Evolutionary conservation across 176 grass and related monocot species (phyloP), one percentile per base, ranked within the genome.

Genomic region (Neostapfia colusana): DNA sequence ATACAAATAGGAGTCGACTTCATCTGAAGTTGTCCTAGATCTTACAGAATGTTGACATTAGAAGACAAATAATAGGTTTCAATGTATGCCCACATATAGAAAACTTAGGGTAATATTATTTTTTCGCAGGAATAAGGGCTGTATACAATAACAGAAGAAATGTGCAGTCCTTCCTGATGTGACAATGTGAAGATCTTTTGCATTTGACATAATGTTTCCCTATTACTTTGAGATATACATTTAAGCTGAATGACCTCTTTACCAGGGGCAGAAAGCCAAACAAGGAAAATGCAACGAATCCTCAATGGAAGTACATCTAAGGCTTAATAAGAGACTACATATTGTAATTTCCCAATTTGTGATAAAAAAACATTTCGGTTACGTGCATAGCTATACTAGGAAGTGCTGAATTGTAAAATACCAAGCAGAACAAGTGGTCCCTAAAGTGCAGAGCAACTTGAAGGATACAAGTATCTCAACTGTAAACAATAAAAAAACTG

Each of bases 121-220:
- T 37, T 36, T 38, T 63, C 21, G 10, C 17, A 46, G 24, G 38
- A 74, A 57, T 40, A 75, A 60, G 51, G 35, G 70, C 48, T n/a
- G 5, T 46, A 5, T 24, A 76, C 37, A 76, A 74, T 40, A 53
- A 46, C 41, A 48, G 35, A 59, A 60, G 2, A 51, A 76, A 49
- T n/a, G 7, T 42, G 2, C 8, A 73, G 21, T 46, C 63, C 70
- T 69, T 81, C 35, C 75, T 61, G 28, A 85, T 80, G 58, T 50
- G 8, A 50, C 55, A 71, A 24, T 37, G 27, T 18, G 21, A 65
- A 69, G 37, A 67, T 60, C 35, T 63, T 63, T 58, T 41, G 18
- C 26, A 80, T 20, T 31, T 35, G 53, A 62, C 5, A 41, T 68
- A 53, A 16, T 40, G 5, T 76, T 65, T 10, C 28, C 4, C 4